A percentile compares a stretch with the other conserved stretches of the same genome.
Conservation (phyloP, 768 basidiomycete genomes). For the Agaricus subrufescens region DNA sequence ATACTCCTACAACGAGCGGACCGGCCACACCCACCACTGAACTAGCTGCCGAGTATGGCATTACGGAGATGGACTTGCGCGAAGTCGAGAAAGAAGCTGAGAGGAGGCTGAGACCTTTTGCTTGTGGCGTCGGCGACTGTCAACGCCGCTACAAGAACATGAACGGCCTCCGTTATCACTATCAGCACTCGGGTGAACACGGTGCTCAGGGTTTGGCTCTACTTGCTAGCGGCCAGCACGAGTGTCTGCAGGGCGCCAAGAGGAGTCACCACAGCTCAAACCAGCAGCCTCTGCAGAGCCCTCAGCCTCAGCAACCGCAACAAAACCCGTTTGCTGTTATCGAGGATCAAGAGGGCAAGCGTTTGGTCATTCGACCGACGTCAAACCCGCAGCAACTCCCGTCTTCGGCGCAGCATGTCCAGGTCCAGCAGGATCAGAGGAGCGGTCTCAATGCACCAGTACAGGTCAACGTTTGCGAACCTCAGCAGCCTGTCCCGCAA, state of each 20-base stretch:
- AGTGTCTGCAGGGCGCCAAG: conserved; percentile 27
- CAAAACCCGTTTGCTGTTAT: conserved; percentile 6
- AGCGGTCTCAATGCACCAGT: conserved; percentile 12
- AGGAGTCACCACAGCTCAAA: conserved; percentile 10
- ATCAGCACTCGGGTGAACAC: conserved; percentile 94
- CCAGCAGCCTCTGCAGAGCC: not conserved
- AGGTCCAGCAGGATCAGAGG: conserved; percentile 10
- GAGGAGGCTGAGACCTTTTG: conserved; percentile 75
- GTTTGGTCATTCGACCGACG: conserved; percentile 11
- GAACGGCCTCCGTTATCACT: conserved; percentile 96
- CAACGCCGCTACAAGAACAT: conserved; percentile 95
- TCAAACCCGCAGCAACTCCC: conserved; percentile 12
- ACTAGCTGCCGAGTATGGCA: conserved; percentile 16
- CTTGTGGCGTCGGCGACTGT: conserved; percentile 85
- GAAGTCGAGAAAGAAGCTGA: conserved; percentile 85
- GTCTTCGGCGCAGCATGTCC: conserved; percentile 19
- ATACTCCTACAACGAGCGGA: conserved; percentile 1
- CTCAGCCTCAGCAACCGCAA: not conserved
- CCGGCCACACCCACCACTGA: conserved; percentile 6
- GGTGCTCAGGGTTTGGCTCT: conserved; percentile 84
- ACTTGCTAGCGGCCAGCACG: conserved; percentile 69
- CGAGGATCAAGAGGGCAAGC: conserved; percentile 13
- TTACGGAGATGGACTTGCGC: conserved; percentile 58
- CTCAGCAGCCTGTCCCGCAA: conserved; percentile 2
- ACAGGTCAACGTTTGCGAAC: conserved; percentile 16